Evolutionary conservation across 768 basidiomycete genomes (phyloP), one percentile per base, ranked within the genome.

Genomic region (Favolaschia claudopus): DNA sequence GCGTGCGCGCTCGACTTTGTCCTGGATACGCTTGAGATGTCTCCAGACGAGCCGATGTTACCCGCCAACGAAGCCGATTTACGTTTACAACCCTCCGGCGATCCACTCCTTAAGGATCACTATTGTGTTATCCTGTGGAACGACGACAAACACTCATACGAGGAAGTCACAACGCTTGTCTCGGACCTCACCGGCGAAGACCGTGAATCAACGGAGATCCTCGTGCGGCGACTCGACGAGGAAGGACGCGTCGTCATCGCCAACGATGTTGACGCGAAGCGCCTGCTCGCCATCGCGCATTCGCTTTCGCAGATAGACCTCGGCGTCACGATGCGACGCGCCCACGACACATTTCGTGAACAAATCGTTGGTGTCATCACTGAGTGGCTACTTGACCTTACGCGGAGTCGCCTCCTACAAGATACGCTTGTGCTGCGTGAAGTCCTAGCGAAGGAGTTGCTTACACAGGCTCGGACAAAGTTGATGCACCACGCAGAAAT

Each of bases 71-170:
- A 92, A 68, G 84, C 84, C 0, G 89, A 89, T 55, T 81, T 93
- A 12, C 85, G 89, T 10, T 74, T 88, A 13, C 89, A 93, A 67
- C 86, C 89, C 9, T 87, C 90, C 1, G 87, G 85, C 7, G 91
- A 94, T 64, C 90, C 91, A 10, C 86, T 89, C 82, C 82, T 84
- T 77, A 89, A 88, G 60, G 91, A 93, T 64, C 83, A 88, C 51
- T 93, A 88, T 66, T 89, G 90, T 39, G 82, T 98, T 55, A 80
- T 96, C 25, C 75, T 99, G 5, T 98, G 95, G 95, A 95, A 96
- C 76, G 96, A 97, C 73, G 97, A 99, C 73, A 96, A 96, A 66
- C 97, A 98, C 73, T 95, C 93, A 0, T 91, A 89, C 67, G 88
- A 90, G 47, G 95, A 99, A 68, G 88, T 97, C 51, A 89, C 89